Percentiles rank a stretch among this genome's conserved stretches.
These are phyloP conservation scores for Trametes meyenii DNA, from an alignment of 768 basidiomycete species.

Conservation along the genomic window DNA sequence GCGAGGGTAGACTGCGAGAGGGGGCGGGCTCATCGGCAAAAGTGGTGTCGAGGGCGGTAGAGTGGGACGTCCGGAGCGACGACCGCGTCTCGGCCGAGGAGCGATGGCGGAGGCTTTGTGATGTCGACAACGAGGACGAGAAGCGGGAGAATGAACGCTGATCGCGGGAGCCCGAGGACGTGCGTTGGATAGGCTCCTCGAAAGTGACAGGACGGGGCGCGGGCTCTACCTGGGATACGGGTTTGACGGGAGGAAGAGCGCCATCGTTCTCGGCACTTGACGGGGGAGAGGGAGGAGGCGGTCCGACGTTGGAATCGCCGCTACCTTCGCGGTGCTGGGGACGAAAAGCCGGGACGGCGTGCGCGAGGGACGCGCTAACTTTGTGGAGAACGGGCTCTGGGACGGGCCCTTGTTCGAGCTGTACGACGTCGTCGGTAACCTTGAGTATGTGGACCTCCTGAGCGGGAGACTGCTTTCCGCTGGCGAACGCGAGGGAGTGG, in stretches of 20 bases:
- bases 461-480: conserved; percentile 31
- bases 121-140: conserved; percentile 9
- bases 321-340: conserved; percentile 16
- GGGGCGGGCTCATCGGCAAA: conserved; percentile 27
- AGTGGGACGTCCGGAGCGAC: conserved; percentile 38
- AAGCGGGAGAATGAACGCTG: conserved; percentile 29
- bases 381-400: conserved; percentile 39
- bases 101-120: conserved; percentile 43
- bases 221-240: neutral
- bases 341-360: conserved; percentile 13
- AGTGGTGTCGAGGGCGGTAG: conserved; percentile 29
- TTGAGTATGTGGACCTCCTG: conserved; percentile 59
- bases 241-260: neutral
- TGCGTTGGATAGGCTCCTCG: conserved; percentile 38
- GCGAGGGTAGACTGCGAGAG: conserved; percentile 15
- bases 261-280: conserved; percentile 40
- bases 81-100: conserved; percentile 55
- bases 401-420: conserved; percentile 43
- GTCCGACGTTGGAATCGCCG: conserved; percentile 42
- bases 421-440: conserved; percentile 51
- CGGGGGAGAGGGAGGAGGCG: conserved; percentile 59
- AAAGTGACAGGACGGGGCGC: conserved; percentile 35
- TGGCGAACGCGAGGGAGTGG: conserved; percentile 35
- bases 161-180: conserved; percentile 36
- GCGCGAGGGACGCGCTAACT: conserved; percentile 37